phyloP scores from a whole-genome alignment of 371 early-diverging fungal species.

The Mucor piriformis region DNA sequence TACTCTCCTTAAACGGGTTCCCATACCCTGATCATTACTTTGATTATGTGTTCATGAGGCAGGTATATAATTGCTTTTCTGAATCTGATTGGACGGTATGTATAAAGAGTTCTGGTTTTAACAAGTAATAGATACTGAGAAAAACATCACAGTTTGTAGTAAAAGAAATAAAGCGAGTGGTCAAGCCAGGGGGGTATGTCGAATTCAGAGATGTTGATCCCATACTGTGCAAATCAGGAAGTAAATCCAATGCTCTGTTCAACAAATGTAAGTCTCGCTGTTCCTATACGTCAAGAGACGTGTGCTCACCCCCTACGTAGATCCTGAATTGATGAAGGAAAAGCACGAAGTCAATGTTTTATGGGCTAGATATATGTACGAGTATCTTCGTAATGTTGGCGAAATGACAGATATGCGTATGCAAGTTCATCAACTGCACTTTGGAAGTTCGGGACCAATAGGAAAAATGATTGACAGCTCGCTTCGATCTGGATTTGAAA shows the following conservation, averaged over 20 bases:
- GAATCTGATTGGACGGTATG: slow-evolving; percentile 37
- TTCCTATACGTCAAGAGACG: too few species aligned
- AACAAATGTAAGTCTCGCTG: slow-evolving; percentile 33
- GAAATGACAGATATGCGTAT: slow-evolving; percentile 39
- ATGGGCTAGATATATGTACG: slow-evolving; percentile 29
- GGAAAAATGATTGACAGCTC: slow-evolving; percentile 20
- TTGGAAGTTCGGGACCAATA: slow-evolving; percentile 21
- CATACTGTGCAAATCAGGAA: slow-evolving; percentile 47
- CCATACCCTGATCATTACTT: slow-evolving; percentile 56
- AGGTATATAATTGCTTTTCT: slow-evolving; percentile 45
- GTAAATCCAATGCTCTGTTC: slow-evolving; percentile 27
- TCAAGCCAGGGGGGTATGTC: slow-evolving; percentile 63
- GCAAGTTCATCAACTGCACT: slow-evolving; percentile 22
- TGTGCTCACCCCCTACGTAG: too few species aligned
- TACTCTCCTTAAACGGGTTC: slow-evolving; percentile 43
- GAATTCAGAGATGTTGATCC: slow-evolving; percentile 60
- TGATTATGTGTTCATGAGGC: slow-evolving; percentile 60
- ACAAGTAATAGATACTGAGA: background rate
- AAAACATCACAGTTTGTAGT: slow-evolving; percentile 18
- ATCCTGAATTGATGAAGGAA: slow-evolving; percentile 20
- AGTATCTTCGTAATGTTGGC: slow-evolving; percentile 20
- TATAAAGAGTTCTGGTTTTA: background rate
- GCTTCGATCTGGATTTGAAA: slow-evolving; percentile 17
- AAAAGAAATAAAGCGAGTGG: slow-evolving; percentile 35
- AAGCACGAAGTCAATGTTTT: slow-evolving; percentile 28